Percentiles rank a stretch among this genome's conserved stretches.
Evolutionary conservation across 345 rosid genomes (phyloP).

Genomic region (Nephelium lappaceum): DNA sequence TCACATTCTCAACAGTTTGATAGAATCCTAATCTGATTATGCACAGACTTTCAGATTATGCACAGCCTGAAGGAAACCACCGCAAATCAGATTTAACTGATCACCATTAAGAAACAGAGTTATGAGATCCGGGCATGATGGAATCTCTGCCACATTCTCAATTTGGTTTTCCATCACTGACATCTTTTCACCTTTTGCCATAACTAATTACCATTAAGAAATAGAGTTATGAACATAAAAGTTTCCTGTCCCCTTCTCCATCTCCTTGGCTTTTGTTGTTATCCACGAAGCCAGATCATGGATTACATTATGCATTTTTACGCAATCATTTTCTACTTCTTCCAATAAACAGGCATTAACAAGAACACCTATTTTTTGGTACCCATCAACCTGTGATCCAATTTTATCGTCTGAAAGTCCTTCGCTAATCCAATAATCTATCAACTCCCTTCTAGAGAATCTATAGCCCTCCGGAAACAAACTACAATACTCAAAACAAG

Average conservation of each 20-base stretch:
- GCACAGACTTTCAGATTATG: too few species aligned
- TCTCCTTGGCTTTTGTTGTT: slow-evolving; percentile 4
- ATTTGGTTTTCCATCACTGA: slow-evolving; percentile 34
- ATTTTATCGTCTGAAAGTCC: slow-evolving; percentile 21
- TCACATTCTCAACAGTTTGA: too few species aligned
- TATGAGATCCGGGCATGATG: slow-evolving; percentile 27
- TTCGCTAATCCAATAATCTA: slow-evolving; percentile 31
- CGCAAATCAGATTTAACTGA: slow-evolving; percentile 7
- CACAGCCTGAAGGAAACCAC: slow-evolving; percentile 25
- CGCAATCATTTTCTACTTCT: background rate
- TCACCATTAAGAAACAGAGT: slow-evolving; percentile 25
- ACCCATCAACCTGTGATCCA: slow-evolving; percentile 19
- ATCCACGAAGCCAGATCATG: slow-evolving; percentile 47
- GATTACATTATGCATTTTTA: slow-evolving; percentile 47
- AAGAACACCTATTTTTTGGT: slow-evolving; percentile 33
- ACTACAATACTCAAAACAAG: background rate
- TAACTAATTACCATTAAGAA: too few species aligned
- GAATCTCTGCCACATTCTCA: slow-evolving; percentile 10
- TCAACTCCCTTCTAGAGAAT: slow-evolving; percentile 5
- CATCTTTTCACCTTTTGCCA: slow-evolving; percentile 26
- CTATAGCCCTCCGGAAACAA: slow-evolving; percentile 27
- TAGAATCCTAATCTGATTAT: too few species aligned
- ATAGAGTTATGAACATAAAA: slow-evolving; percentile 21
- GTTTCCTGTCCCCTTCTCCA: background rate
- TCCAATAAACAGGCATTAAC: slow-evolving; percentile 30